phyloP scores from a whole-genome alignment of 1,139 yeast species.

The Candida glucosophila region DNA sequence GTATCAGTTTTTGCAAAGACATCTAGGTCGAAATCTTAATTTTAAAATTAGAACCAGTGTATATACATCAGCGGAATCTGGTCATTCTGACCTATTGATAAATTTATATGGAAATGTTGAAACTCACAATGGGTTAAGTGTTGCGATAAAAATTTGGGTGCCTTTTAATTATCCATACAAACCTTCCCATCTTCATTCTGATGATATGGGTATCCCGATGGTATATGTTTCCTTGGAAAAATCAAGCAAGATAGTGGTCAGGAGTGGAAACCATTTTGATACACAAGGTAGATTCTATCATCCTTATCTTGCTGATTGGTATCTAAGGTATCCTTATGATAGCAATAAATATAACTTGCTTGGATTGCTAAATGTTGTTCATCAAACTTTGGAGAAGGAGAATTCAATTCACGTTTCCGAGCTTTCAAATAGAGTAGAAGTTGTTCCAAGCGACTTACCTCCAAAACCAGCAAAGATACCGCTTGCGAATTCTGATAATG shows the following conservation, averaged over 20 bases:
- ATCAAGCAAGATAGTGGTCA: conserved; percentile 23
- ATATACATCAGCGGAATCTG: conserved; percentile 46
- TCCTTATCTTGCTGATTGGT: conserved; percentile 62
- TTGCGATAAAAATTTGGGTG: conserved; percentile 72
- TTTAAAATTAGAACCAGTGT: conserved; percentile 67
- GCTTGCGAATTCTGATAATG: conserved; percentile 3
- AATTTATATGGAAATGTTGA: conserved; percentile 56
- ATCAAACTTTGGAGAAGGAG: conserved; percentile 33
- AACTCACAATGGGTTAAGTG: conserved; percentile 19
- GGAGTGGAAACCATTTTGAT: conserved; percentile 64
- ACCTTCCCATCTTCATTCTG: conserved; percentile 1
- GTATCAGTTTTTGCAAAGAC: conserved; percentile 44
- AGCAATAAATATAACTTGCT: conserved; percentile 24
- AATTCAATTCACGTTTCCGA: conserved; percentile 12
- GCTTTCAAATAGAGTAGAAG: conserved; percentile 1
- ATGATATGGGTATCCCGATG: conserved; percentile 44
- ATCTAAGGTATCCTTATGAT: conserved; percentile 8
- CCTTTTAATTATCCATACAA: conserved; percentile 58
- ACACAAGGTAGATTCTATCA: conserved; percentile 68
- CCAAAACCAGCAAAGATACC: conserved; percentile 16
- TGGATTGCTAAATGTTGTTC: conserved; percentile 26
- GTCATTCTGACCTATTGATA: conserved; percentile 51
- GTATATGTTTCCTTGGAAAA: conserved; percentile 49
- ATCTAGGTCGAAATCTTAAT: conserved; percentile 23
- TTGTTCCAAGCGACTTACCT: conserved; percentile 7